phyloP scores from a whole-genome alignment of 1,284 basidiomycete genomes.

The Cryptococcus sp. region DNA sequence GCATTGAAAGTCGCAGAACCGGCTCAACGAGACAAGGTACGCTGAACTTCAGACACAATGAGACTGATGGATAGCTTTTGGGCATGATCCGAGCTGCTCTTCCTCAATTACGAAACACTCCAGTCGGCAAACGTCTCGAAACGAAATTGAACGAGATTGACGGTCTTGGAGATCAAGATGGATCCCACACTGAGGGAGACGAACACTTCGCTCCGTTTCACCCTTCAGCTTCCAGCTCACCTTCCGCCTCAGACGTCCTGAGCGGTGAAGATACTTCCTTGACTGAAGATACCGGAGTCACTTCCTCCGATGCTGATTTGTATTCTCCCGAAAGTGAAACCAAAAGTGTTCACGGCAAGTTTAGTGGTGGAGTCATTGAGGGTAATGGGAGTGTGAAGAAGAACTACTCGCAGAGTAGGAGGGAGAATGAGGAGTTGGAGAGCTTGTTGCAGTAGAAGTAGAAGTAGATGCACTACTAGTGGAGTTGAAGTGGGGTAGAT shows the following conservation, averaged over 20 bases:
- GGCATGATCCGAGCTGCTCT: conserved; percentile 30
- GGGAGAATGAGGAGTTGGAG: not conserved
- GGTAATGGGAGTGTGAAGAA: not conserved
- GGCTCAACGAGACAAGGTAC: conserved; percentile 28
- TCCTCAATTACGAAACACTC: conserved; percentile 33
- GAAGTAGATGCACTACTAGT: no score
- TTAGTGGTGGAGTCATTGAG: not conserved
- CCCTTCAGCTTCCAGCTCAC: not conserved
- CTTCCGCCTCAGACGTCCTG: conserved; percentile 5
- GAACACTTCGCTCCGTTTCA: not conserved
- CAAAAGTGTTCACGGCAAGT: no score
- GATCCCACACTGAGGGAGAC: conserved; percentile 4
- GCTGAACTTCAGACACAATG: not conserved
- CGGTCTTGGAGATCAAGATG: not conserved
- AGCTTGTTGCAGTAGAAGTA: not conserved
- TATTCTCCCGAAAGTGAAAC: not conserved
- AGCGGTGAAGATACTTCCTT: not conserved
- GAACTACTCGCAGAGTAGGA: not conserved
- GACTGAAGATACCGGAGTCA: not conserved
- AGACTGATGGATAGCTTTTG: conserved; percentile 20
- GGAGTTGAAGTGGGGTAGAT: no score
- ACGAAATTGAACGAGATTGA: conserved; percentile 24
- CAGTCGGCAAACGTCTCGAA: conserved; percentile 40
- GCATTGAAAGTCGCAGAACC: conserved; percentile 28
- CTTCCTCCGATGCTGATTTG: not conserved